Base-by-base conservation (phyloP, 2,329 filamentous ascomycete species). In the Trichophyton simii region DNA sequence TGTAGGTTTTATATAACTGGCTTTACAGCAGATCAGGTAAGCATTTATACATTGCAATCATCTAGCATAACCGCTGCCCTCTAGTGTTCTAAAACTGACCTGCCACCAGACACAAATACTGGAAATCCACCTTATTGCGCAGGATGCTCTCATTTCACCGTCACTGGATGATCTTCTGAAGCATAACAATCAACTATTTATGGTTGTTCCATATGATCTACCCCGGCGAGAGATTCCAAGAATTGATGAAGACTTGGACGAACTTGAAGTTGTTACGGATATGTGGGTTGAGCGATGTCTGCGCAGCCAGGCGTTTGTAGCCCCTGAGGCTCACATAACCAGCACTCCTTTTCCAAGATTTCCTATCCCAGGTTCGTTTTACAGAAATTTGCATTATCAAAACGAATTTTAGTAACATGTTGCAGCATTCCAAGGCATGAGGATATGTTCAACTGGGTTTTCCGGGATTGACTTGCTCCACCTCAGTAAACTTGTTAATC, bases 201-300 rank as follows among this genome's bases (percentile, higher is more conserved):
- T 73, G 22, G 73, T 77, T 58, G 72, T 76, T 4, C 73, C 75
- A 8, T 73, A 74, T 63, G 72, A 71, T 60, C 69, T 70, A 15
- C 68, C 73, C 6, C 67, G 64, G 58, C 66, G 68, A 2, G 64
- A 71, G 3, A 64, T 74, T 28, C 73, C 74, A 22, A 74, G 71
- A 1, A 73, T 72, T 1, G 73, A 75, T 57, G 73, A 75, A 50
- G 66, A 74, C 60, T 73, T 71, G 0, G 72, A 73, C 22, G 73
- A 76, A 64, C 76, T 78, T 60, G 72, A 79, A 57, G 69, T 79
- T 13, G 85, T 95, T 36, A 97, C 91, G 9, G 91, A 96, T 70
- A 95, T 94, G 80, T 99, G 92, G 82, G 80, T 99, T 59, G 94
- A 99, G 75, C 84, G 85, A 57, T 97, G 92, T 71, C 77, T 99